Evolutionary conservation across 352 stramenopile species (phyloP), one percentile per base, ranked within the genome.

Genomic region (Elongisporangium anandrum): DNA sequence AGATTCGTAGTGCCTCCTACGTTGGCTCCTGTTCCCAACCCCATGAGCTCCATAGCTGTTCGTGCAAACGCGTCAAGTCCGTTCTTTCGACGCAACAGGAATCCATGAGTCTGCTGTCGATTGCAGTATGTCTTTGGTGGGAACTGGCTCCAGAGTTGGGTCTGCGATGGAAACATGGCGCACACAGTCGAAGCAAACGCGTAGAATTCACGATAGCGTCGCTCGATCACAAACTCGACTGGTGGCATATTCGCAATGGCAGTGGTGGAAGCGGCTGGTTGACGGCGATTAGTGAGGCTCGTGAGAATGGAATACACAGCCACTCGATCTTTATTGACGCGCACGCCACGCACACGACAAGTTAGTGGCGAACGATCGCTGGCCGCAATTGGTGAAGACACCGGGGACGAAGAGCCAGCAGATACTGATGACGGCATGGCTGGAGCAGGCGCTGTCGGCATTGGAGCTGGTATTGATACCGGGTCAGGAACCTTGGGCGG

Each of bases 181-280:
- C 80, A 85, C 23, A 90, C 66, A 0, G 72, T 66, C 41, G 79
- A 63, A 10, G 83, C 83, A 21, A 92, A 88, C 15, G 71, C 73
- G 61, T 90, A 90, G 54, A 92, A 92, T 60, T 92, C 83, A 21
- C 80, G 80, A 62, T 90, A 92, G 10, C 83, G 73, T 10, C 83
- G 69, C 56, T 92, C 83, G 48, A 90, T 67, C 41, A 79, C 72
- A 54, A 84, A 63, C 54, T 83, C 70, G 19, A 65, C 22, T 15
- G 15, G 49, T 3, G 10, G 49, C 47, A 49, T 15, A 20, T 38
- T 56, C 54, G n/a, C 63, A 39, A 16, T 60, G 22, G 48, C 19
- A 16, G 64, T 60, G 1, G 56, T 45, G 26, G 49, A 60, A 1
- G 58, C 17, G 4, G 51, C 15, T 17, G 13, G 24, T 8, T 61